These are phyloP conservation scores for Spergularia marina DNA, from an alignment of 148 eudicot species.

Conservation along the genomic window DNA sequence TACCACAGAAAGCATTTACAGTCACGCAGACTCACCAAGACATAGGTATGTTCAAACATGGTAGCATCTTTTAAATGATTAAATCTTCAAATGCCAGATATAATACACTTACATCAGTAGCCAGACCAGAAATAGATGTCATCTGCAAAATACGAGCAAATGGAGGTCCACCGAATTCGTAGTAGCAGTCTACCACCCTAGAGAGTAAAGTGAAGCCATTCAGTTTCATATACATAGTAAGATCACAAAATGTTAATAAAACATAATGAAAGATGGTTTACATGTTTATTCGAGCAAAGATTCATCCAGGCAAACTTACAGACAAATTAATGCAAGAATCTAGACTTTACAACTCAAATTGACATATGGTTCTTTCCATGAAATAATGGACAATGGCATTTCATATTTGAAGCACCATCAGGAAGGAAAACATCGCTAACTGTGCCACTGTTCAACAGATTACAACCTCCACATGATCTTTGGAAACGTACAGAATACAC, in stretches of 20 bases:
- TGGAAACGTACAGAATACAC: too few relatives aligned
- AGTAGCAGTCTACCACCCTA: conserved; percentile 70
- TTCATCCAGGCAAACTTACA: not conserved
- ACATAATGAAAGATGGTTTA: not conserved
- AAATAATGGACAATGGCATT: not conserved
- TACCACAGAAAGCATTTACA: not conserved
- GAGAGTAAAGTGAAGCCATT: conserved; percentile 6
- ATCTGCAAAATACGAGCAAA: conserved; percentile 52
- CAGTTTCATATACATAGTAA: conserved; percentile 3
- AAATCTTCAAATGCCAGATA: not conserved
- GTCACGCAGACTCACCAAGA: not conserved
- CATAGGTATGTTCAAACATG: not conserved
- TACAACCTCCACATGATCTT: too few relatives aligned
- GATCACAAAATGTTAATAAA: not conserved
- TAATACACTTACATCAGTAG: conserved; percentile 36
- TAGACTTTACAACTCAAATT: too few relatives aligned
- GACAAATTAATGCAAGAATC: not conserved
- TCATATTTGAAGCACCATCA: not conserved
- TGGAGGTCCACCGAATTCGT: conserved; percentile 76
- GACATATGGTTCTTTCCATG: too few relatives aligned
- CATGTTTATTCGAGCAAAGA: not conserved
- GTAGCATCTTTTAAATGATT: not conserved
- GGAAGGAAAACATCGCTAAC: not conserved
- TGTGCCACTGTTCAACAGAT: too few relatives aligned
- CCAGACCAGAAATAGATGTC: conserved; percentile 28